These are phyloP conservation scores for Sanghuangporus weigelae DNA, from an alignment of 1,284 basidiomycete genomes.

Conservation along the genomic window DNA sequence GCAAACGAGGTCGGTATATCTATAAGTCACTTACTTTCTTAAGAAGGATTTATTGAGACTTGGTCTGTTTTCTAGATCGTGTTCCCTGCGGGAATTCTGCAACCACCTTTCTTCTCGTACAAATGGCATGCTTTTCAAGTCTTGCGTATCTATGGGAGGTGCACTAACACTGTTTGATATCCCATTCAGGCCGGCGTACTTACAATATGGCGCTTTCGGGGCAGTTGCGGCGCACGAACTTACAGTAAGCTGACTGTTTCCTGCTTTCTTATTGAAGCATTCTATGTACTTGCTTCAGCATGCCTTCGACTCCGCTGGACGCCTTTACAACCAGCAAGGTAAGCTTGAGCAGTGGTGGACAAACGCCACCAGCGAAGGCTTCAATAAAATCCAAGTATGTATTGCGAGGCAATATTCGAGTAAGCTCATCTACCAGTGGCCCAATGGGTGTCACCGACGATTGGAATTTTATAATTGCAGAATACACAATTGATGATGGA, in stretches of 20 bases:
- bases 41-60: background rate
- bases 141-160: background rate
- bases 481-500: slow-evolving; percentile 80
- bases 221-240: slow-evolving; percentile 88
- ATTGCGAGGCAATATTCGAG: slow-evolving; percentile 85
- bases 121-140: slow-evolving; percentile 54
- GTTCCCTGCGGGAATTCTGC: slow-evolving; percentile 94
- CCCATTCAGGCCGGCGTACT: slow-evolving; percentile 69
- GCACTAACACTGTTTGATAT: no score
- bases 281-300: slow-evolving; percentile 44
- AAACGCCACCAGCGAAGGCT: slow-evolving; percentile 77
- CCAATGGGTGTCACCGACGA: background rate
- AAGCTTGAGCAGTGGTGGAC: slow-evolving; percentile 90
- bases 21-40: background rate
- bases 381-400: slow-evolving; percentile 81
- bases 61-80: slow-evolving; percentile 61
- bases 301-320: slow-evolving; percentile 89
- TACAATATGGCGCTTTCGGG: slow-evolving; percentile 90
- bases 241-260: slow-evolving; percentile 43
- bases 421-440: slow-evolving; percentile 25
- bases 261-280: background rate
- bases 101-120: slow-evolving; percentile 86
- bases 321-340: slow-evolving; percentile 74
- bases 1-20: slow-evolving; percentile 58
- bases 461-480: slow-evolving; percentile 30